Evolutionary conservation across 495 filamentous ascomycete genomes (phyloP), one percentile per base, ranked within the genome.

Genomic region (Hypoxylon fragiforme): DNA sequence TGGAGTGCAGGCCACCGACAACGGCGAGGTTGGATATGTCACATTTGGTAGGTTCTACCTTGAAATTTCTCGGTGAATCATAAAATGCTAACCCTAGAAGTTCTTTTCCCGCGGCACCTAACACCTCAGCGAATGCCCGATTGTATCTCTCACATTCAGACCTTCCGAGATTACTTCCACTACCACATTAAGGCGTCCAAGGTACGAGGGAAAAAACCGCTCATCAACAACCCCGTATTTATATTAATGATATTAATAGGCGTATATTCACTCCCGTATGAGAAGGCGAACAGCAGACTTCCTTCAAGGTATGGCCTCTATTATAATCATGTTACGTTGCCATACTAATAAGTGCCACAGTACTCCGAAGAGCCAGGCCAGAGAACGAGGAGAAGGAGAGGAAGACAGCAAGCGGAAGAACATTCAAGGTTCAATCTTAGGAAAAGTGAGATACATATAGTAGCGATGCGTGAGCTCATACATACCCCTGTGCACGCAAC

Each of bases 111-210:
- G 19, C 83, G 94, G 52, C 94, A 99, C 70, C 77, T 99, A 49
- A 95, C 91, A 3, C 83, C 81, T 2, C 91, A 96, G 71, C 82
- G 90, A 64, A 85, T 94, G 72, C 86, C 89, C 38, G 92, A 97
- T 51, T 92, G 90, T 68, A 97, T 99, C 62, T 96, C 91, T 30
- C 94, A 99, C 65, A 96, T 99, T 61, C 95, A 99, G 74, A 99
- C 92, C 13, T 99, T 99, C 88, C 89, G 94, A 51, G 95, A 97
- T 64, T 97, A 99, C 71, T 99, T 99, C 80, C 94, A 99, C 70
- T 99, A 99, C 70, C 94, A 99, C 73, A 99, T 99, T 77, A 99
- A 99, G 74, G 94, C 94, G 20, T 95, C 92, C 38, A 97, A 96
- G 78, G 86, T 88, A 69, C 48, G 75, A 21, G 9, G 15, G 16